These are phyloP conservation scores for Fusarium transvaalense DNA, from an alignment of 2,329 filamentous ascomycete species.

Conservation along the genomic window DNA sequence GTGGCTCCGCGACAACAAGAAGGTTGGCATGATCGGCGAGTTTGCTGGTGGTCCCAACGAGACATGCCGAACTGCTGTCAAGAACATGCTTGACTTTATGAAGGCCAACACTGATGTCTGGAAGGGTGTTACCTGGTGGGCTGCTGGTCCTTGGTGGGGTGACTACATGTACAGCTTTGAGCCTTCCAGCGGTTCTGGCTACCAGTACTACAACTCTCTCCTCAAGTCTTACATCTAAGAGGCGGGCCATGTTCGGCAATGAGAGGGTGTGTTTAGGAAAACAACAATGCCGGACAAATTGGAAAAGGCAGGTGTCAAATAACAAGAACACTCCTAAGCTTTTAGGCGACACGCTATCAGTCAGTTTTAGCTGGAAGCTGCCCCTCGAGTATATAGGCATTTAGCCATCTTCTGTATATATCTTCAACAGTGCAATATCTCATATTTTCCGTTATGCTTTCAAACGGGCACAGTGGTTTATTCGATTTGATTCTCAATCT, in stretches of 20 bases:
- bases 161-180: conserved; percentile 63
- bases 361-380: fast-evolving
- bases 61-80: conserved; percentile 65
- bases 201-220: conserved; percentile 50
- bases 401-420: conserved; percentile 1
- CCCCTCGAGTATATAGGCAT: not conserved
- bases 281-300: fast-evolving
- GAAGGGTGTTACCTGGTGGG: conserved; percentile 70
- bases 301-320: not conserved
- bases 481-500: too few species aligned
- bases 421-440: not conserved
- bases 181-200: conserved; percentile 60
- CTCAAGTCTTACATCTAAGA: conserved; percentile 39
- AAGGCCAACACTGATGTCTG: conserved; percentile 69
- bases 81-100: conserved; percentile 65
- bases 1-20: conserved; percentile 68
- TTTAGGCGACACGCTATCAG: not conserved
- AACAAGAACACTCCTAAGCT: not conserved
- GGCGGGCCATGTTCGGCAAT: too few species aligned
- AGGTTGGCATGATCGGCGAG: conserved; percentile 68
- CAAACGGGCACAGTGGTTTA: too few species aligned
- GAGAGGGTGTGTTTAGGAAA: fast-evolving
- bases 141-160: conserved; percentile 70
- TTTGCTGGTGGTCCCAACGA: conserved; percentile 66
- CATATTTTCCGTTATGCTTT: too few species aligned